phyloP scores from a whole-genome alignment of 805 yeast species.

The Wickerhamiella slavikovae region DNA sequence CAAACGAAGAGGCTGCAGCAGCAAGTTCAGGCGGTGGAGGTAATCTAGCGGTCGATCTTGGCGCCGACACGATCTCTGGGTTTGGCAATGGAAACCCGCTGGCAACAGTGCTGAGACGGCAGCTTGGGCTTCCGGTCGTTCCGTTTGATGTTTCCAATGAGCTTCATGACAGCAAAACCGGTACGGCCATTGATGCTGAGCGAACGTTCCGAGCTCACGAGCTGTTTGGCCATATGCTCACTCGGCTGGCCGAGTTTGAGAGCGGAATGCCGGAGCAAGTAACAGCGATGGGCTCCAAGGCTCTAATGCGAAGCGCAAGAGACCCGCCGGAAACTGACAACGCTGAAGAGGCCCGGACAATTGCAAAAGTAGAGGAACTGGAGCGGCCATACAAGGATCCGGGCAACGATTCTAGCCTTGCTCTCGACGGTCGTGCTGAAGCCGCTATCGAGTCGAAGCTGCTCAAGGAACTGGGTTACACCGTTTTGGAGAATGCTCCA shows the following conservation, averaged over 20 bases:
- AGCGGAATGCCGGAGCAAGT: conserved; percentile 16
- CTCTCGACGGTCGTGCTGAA: too few relatives aligned
- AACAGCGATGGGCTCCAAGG: conserved; percentile 19
- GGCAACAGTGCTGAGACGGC: conserved; percentile 20
- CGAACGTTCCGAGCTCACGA: conserved; percentile 17
- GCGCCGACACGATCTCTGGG: conserved; percentile 22
- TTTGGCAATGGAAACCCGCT: conserved; percentile 24
- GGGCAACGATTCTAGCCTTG: conserved; percentile 4
- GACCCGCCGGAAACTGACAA: conserved; percentile 18
- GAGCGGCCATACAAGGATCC: conserved; percentile 17
- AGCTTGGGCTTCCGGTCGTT: conserved; percentile 21
- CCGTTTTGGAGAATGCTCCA: conserved; percentile 3
- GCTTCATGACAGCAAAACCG: conserved; percentile 17
- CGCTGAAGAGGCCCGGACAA: conserved; percentile 16
- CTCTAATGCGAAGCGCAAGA: conserved; percentile 19
- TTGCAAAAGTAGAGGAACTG: conserved; percentile 20
- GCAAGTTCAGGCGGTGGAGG: not conserved
- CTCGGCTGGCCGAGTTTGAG: conserved; percentile 18
- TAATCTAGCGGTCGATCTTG: conserved; percentile 15
- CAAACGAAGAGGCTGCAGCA: not conserved
- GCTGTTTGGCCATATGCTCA: conserved; percentile 19
- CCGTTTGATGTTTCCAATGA: conserved; percentile 17
- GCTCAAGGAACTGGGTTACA: conserved; percentile 14
- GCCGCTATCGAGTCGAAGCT: conserved; percentile 14
- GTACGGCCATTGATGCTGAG: conserved; percentile 14